Percentiles rank a stretch among this genome's conserved stretches.
These are phyloP conservation scores for Moesziomyces antarcticus DNA, from an alignment of 1,284 basidiomycete genomes.

Conservation along the genomic window DNA sequence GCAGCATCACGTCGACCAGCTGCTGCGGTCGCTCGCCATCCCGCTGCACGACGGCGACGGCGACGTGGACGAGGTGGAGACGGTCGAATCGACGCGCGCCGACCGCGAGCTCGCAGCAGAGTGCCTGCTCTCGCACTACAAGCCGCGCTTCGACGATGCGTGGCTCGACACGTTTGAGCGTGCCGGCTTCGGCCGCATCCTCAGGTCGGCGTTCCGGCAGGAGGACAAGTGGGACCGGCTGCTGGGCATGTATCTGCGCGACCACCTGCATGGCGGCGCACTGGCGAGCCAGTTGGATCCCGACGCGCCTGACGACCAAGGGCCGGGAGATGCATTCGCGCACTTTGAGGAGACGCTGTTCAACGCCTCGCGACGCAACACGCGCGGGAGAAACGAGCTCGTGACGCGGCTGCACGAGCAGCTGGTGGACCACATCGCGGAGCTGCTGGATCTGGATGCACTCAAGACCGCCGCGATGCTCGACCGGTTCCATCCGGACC, in stretches of 20 bases:
- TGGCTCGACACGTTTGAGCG: constrained; percentile 79
- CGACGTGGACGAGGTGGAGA: constrained; percentile 7
- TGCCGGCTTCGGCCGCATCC: constrained; percentile 89
- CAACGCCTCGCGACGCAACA: constrained; percentile 26
- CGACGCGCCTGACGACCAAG: not conserved
- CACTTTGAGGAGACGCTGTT: constrained; percentile 49
- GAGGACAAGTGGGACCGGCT: constrained; percentile 78
- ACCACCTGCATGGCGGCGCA: constrained; percentile 16
- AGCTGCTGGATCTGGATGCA: constrained; percentile 75
- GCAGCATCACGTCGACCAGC: constrained; percentile 76
- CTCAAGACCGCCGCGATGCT: constrained; percentile 79
- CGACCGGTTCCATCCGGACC: constrained; percentile 73
- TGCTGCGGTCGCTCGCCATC: constrained; percentile 81
- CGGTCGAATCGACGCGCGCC: constrained; percentile 75
- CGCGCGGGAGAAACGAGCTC: constrained; percentile 5
- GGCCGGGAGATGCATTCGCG: constrained; percentile 21
- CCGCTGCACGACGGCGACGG: constrained; percentile 74
- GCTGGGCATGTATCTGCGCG: constrained; percentile 30
- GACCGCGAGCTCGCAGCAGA: constrained; percentile 95
- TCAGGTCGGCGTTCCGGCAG: constrained; percentile 81
- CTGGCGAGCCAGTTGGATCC: not conserved
- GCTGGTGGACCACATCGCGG: constrained; percentile 29
- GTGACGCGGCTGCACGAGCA: constrained; percentile 41
- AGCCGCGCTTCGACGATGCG: constrained; percentile 79
- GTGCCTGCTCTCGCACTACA: constrained; percentile 91